Conservation (phyloP, 2,329 filamentous ascomycete species). For the Sordariomycetes sp. region DNA sequence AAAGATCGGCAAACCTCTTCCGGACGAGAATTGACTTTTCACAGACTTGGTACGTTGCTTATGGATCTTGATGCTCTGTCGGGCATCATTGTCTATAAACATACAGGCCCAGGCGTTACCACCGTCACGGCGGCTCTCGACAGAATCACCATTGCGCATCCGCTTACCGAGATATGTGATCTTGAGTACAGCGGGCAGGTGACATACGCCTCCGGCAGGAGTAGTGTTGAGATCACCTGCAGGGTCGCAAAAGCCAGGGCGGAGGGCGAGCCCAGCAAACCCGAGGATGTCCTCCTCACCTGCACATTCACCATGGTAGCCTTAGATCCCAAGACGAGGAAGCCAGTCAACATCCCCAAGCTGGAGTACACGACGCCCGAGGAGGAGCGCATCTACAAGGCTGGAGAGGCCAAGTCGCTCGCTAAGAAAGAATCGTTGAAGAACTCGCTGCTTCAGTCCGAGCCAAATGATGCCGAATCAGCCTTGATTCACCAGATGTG, state of each 20-base stretch:
- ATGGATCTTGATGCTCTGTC: conserved; percentile 76
- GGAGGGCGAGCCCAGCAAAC: conserved; percentile 41
- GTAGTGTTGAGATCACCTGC: conserved; percentile 65
- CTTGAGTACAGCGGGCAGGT: conserved; percentile 57
- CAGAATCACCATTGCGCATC: conserved; percentile 52
- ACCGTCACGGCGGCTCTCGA: conserved; percentile 41
- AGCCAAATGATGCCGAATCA: conserved; percentile 16
- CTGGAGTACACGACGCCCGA: conserved; percentile 14
- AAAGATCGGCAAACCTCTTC: background rate
- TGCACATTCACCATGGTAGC: conserved; percentile 25
- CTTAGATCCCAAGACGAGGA: conserved; percentile 15
- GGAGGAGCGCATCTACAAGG: conserved; percentile 15
- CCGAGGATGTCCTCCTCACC: conserved; percentile 33
- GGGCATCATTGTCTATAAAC: conserved; percentile 66
- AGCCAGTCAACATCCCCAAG: conserved; percentile 14
- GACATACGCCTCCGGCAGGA: conserved; percentile 63
- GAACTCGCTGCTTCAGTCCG: conserved; percentile 14
- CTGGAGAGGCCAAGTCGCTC: conserved; percentile 15
- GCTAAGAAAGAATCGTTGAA: conserved; percentile 14
- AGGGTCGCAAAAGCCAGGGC: conserved; percentile 60
- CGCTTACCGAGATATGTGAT: conserved; percentile 69
- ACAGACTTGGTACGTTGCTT: conserved; percentile 56
- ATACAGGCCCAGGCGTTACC: conserved; percentile 46
- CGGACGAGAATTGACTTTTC: background rate
- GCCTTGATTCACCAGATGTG: conserved; percentile 19